Percentiles rank a stretch among this genome's conserved stretches.
These are phyloP conservation scores for Leishmania lainsoni DNA, from an alignment of 208 protist species.

Conservation along the genomic window DNA sequence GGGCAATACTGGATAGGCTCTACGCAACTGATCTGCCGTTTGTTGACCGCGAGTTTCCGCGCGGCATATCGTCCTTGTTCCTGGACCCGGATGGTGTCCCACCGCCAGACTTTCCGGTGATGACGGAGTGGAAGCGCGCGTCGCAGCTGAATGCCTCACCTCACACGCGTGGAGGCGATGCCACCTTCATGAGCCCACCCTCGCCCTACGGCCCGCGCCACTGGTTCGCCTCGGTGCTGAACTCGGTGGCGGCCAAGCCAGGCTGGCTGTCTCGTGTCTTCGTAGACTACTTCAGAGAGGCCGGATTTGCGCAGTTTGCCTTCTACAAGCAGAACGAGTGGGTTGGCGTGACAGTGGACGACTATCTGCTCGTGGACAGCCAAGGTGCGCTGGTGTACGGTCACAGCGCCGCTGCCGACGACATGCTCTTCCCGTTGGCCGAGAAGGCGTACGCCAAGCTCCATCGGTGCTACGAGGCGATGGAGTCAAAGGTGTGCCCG, in stretches of 20 bases:
- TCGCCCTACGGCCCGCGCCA: conserved; percentile 57
- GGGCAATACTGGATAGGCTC: conserved; percentile 45
- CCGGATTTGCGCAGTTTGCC: conserved; percentile 85
- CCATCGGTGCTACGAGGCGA: conserved; percentile 88
- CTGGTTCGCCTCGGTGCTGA: conserved; percentile 80
- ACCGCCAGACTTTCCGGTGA: conserved; percentile 49
- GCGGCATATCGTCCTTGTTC: conserved; percentile 76
- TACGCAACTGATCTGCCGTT: conserved; percentile 50
- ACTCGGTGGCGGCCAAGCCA: conserved; percentile 73
- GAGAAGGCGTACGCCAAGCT: conserved; percentile 95
- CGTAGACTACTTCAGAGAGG: conserved; percentile 58
- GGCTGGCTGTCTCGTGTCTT: conserved; percentile 61
- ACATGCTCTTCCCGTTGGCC: conserved; percentile 70
- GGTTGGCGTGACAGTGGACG: conserved; percentile 86
- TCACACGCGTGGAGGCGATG: conserved; percentile 32
- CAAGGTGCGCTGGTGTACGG: conserved; percentile 42
- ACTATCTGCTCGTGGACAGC: conserved; percentile 80
- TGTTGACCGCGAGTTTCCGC: conserved; percentile 83
- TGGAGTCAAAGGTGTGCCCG: conserved; percentile 72
- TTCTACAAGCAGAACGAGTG: conserved; percentile 86
- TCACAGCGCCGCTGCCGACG: conserved; percentile 41
- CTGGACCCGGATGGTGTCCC: conserved; percentile 54
- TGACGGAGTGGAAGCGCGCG: conserved; percentile 66
- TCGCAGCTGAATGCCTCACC: conserved; percentile 27
- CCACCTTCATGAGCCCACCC: conserved; percentile 44